Evolutionary conservation across 1,139 yeast genomes (phyloP).

Genomic region (Scheffersomyces quercinus): DNA sequence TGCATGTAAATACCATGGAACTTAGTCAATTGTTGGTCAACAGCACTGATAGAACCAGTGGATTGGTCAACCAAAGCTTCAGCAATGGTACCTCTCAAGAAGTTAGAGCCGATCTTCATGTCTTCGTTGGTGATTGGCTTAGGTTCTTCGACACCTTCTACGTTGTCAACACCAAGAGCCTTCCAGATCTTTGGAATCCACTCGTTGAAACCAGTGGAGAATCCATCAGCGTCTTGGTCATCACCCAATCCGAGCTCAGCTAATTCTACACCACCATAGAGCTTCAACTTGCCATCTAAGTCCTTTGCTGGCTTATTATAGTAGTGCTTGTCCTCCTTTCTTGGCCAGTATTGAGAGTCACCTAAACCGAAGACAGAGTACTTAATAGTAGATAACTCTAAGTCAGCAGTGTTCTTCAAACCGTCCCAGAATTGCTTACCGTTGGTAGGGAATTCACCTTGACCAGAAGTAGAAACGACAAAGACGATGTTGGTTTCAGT

Average conservation of each 20-base stretch:
- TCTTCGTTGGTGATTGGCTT: slow-evolving; percentile 96
- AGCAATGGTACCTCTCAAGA: slow-evolving; percentile 88
- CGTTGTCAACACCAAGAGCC: slow-evolving; percentile 82
- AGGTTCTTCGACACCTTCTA: slow-evolving; percentile 89
- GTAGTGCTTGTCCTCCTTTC: slow-evolving; percentile 91
- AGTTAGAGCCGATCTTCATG: slow-evolving; percentile 85
- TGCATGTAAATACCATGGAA: slow-evolving; percentile 99
- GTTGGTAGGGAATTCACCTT: slow-evolving; percentile 96
- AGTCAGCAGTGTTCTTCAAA: slow-evolving; percentile 65
- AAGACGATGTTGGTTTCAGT: slow-evolving; percentile 81
- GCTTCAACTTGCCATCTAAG: slow-evolving; percentile 58
- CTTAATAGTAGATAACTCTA: slow-evolving; percentile 70
- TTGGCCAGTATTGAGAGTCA: slow-evolving; percentile 95
- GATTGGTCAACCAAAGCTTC: slow-evolving; percentile 80
- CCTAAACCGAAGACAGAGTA: slow-evolving; percentile 88
- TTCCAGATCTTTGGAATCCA: slow-evolving; percentile 91
- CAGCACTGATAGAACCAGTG: slow-evolving; percentile 92
- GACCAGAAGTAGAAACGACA: slow-evolving; percentile 90
- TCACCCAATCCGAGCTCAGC: slow-evolving; percentile 87
- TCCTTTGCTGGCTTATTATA: slow-evolving; percentile 92
- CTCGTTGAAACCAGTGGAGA: slow-evolving; percentile 78
- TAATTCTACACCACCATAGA: slow-evolving; percentile 73
- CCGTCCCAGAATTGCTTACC: slow-evolving; percentile 92
- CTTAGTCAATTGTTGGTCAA: slow-evolving; percentile 91
- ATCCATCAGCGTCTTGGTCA: slow-evolving; percentile 97